phyloP scores from a whole-genome alignment of 75 land plant species.

The Cryptomeria japonica region DNA sequence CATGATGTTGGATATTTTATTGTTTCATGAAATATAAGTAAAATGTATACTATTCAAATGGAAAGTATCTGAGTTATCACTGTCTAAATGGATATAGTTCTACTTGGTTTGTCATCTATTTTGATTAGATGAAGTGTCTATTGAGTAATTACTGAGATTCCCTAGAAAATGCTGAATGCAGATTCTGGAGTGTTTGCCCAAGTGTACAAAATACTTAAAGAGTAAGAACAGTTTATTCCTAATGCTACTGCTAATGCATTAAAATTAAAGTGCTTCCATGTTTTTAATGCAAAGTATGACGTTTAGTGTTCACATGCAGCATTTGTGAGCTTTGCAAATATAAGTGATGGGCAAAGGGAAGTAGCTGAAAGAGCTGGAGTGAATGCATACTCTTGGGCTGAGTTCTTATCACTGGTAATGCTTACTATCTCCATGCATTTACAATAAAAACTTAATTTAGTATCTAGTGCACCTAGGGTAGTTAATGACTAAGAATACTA shows the following conservation, averaged over 20 bases:
- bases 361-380: conserved; percentile 64
- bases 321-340: conserved; percentile 75
- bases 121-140: background rate
- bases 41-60: background rate
- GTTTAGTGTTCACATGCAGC: conserved; percentile 36
- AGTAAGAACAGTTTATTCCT: conserved; percentile 35
- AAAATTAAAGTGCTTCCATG: background rate
- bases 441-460: background rate
- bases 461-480: background rate
- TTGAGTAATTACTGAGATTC: conserved; percentile 13
- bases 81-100: background rate
- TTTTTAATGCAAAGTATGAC: background rate
- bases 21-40: background rate
- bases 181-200: conserved; percentile 61
- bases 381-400: conserved; percentile 67
- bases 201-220: conserved; percentile 46
- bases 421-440: background rate
- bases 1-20: background rate
- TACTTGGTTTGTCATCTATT: background rate
- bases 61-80: background rate
- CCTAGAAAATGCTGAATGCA: conserved; percentile 28
- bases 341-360: conserved; percentile 49
- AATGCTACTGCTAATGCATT: background rate
- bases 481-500: background rate
- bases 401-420: conserved; percentile 51